These are phyloP conservation scores for Penicillium cosmopolitanum DNA, from an alignment of 495 filamentous ascomycete genomes.

Conservation along the genomic window DNA sequence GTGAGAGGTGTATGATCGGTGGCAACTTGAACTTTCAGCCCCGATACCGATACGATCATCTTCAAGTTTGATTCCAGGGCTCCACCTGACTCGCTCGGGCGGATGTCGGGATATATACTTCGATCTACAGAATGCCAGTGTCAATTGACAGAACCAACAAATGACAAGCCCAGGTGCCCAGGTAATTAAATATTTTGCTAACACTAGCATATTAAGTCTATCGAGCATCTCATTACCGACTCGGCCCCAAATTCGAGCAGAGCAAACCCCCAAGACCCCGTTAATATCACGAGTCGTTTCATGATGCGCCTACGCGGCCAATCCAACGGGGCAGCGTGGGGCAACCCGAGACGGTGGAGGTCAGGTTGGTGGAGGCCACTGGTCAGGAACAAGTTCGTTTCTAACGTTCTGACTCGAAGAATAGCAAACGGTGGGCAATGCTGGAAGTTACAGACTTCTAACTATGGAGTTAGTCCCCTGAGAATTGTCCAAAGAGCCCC, in stretches of 20 bases:
- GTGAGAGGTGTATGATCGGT: no score
- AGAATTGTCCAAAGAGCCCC: background rate
- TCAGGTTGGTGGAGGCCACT: slow-evolving; percentile 8
- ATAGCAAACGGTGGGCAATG: slow-evolving; percentile 9
- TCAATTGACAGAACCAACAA: no score
- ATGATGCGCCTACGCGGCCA: slow-evolving; percentile 16
- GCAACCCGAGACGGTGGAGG: slow-evolving; percentile 16
- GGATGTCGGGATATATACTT: no score
- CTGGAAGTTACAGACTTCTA: background rate
- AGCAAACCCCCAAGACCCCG: background rate
- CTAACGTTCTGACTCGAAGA: slow-evolving; percentile 6
- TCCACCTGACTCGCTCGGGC: no score
- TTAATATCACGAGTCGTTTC: slow-evolving; percentile 18
- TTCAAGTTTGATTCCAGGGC: no score
- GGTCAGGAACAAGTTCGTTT: slow-evolving; percentile 19
- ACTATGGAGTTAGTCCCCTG: background rate
- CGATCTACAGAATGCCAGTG: no score
- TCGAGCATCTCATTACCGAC: no score
- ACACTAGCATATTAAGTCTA: no score
- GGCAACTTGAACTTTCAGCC: no score
- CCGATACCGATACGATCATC: no score
- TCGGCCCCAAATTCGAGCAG: background rate
- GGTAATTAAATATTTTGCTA: no score
- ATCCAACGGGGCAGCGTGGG: slow-evolving; percentile 21
- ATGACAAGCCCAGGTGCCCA: no score